Conservation (phyloP, 2,329 filamentous ascomycete genomes). For the Neurospora sp. region DNA sequence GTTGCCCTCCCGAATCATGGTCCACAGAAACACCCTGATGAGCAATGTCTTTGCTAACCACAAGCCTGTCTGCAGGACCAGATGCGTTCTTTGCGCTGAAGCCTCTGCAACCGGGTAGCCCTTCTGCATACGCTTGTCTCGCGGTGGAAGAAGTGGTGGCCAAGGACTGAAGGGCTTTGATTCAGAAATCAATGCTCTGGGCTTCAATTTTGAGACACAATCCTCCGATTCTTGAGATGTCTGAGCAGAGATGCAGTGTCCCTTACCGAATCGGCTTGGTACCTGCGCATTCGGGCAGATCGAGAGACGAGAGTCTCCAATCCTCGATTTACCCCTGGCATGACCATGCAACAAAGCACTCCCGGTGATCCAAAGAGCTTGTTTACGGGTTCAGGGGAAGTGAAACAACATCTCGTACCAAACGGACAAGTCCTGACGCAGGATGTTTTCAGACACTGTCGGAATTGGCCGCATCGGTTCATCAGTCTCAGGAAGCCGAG, state of each 20-base stretch:
- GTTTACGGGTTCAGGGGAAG: not conserved
- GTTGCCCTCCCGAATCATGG: not conserved
- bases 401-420: not conserved
- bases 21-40: not conserved
- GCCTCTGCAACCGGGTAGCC: not conserved
- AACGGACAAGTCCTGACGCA: not conserved
- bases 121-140: not conserved
- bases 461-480: not conserved
- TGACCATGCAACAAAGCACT: not conserved
- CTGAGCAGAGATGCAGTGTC: not conserved
- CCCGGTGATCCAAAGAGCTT: not conserved
- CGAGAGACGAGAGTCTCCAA: not conserved
- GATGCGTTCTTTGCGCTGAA: not conserved
- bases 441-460: not conserved
- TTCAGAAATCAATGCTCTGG: not conserved
- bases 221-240: not conserved
- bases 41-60: conserved; percentile 3
- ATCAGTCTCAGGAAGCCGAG: not conserved
- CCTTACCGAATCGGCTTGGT: not conserved
- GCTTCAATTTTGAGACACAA: not conserved
- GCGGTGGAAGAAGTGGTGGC: not conserved
- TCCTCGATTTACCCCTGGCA: not conserved
- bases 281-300: not conserved
- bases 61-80: conserved; percentile 2
- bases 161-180: not conserved